phyloP scores from a whole-genome alignment of 768 basidiomycete species.

The Serendipita sp. region DNA sequence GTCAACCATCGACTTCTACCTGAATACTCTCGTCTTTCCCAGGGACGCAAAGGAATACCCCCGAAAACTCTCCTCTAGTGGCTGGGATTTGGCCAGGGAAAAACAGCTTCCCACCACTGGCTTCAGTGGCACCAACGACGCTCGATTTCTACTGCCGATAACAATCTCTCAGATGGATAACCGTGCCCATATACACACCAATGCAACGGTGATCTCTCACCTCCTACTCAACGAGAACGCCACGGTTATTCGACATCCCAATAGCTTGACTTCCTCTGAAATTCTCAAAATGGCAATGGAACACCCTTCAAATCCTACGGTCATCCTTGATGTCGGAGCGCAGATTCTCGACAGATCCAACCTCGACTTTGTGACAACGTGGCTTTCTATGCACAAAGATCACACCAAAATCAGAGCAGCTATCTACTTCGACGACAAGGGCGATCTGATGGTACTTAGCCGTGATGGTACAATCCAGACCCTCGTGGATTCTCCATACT shows the following conservation, averaged over 20 bases:
- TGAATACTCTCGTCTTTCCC: constrained; percentile 32
- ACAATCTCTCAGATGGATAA: constrained; percentile 25
- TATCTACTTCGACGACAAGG: constrained; percentile 27
- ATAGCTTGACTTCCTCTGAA: background rate
- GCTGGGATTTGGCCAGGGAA: constrained; percentile 35
- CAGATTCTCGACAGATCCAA: constrained; percentile 39
- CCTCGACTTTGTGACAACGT: constrained; percentile 22
- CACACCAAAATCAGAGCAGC: constrained; percentile 20
- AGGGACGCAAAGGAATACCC: constrained; percentile 33
- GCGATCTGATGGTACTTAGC: constrained; percentile 22
- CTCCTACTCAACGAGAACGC: constrained; percentile 16
- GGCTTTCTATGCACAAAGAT: constrained; percentile 21
- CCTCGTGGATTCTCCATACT: constrained; percentile 24
- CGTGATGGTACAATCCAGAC: constrained; percentile 23
- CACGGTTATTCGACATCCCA: constrained; percentile 1
- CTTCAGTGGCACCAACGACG: constrained; percentile 44
- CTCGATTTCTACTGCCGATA: constrained; percentile 20
- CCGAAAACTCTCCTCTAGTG: constrained; percentile 29
- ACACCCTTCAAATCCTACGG: constrained; percentile 25
- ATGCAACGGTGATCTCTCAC: constrained; percentile 23
- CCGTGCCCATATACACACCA: constrained; percentile 27
- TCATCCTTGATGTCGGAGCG: constrained; percentile 39
- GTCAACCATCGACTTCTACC: constrained; percentile 30
- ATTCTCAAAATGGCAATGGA: constrained; percentile 21
- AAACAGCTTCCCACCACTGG: constrained; percentile 26